A percentile compares a stretch with the other conserved stretches of the same genome.
Conservation (phyloP, 257 asterid genomes). For the Thymus quinquecostatus region DNA sequence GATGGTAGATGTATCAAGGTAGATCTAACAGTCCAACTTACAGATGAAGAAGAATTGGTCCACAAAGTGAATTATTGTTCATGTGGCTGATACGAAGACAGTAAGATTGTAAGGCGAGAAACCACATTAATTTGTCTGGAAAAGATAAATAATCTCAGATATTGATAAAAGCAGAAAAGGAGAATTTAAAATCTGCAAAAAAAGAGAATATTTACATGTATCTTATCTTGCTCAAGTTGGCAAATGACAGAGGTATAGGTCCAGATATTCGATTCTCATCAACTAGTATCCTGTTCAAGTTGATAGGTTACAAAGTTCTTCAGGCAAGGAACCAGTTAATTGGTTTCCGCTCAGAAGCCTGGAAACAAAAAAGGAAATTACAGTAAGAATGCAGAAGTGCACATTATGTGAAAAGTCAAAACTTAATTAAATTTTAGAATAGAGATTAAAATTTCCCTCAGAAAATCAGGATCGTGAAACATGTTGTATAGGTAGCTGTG, state of each 20-base stretch:
- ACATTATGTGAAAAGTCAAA: neutral
- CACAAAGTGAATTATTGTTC: conserved; percentile 92
- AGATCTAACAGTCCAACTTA: conserved; percentile 47
- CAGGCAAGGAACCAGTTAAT: conserved; percentile 82
- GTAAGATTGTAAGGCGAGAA: conserved; percentile 26
- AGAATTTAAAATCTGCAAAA: conserved; percentile 7
- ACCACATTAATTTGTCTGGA: conserved; percentile 12
- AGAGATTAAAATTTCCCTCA: neutral
- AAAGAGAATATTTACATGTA: conserved; percentile 63
- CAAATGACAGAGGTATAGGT: conserved; percentile 70
- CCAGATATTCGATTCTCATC: conserved; percentile 88
- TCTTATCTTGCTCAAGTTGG: conserved; percentile 55
- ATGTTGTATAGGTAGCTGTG: neutral
- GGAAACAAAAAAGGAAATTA: conserved; percentile 30
- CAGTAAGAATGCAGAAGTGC: conserved; percentile 23
- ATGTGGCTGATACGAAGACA: conserved; percentile 70
- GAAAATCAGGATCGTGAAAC: conserved; percentile 7
- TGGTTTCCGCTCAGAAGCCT: conserved; percentile 94
- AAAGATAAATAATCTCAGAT: conserved; percentile 9
- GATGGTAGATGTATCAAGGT: conserved; percentile 23
- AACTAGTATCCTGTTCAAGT: conserved; percentile 83
- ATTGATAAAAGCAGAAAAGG: conserved; percentile 12
- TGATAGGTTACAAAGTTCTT: conserved; percentile 79
- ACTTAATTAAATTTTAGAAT: neutral
- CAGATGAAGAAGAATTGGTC: conserved; percentile 84